A percentile compares a stretch with the other conserved stretches of the same genome.
These are phyloP conservation scores for Phytomonas sp. DNA, from an alignment of 208 protist genomes.

Conservation along the genomic window DNA sequence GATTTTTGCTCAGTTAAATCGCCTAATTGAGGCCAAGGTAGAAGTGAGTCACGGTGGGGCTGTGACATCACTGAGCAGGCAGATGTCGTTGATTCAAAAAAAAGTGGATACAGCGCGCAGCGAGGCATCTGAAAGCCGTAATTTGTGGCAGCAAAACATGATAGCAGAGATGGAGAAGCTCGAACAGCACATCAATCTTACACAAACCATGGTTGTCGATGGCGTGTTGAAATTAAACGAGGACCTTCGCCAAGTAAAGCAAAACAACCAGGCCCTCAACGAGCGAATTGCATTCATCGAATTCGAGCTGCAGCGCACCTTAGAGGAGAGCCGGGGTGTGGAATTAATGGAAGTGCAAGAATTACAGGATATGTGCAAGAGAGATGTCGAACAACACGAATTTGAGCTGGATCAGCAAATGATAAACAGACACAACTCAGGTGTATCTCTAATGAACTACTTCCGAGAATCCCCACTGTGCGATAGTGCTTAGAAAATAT, in stretches of 20 bases:
- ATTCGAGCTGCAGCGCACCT: slow-evolving; percentile 55
- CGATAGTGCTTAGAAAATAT: neutral
- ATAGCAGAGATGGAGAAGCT: slow-evolving; percentile 35
- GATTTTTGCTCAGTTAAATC: slow-evolving; percentile 50
- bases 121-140: slow-evolving; percentile 24
- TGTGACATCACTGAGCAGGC: slow-evolving; percentile 30
- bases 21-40: slow-evolving; percentile 42
- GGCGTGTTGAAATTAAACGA: slow-evolving; percentile 68
- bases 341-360: slow-evolving; percentile 27
- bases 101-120: slow-evolving; percentile 55
- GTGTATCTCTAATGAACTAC: neutral
- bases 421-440: slow-evolving; percentile 13
- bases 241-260: slow-evolving; percentile 51
- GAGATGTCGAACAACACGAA: slow-evolving; percentile 33
- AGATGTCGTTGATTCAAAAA: slow-evolving; percentile 53
- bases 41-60: slow-evolving; percentile 34
- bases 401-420: slow-evolving; percentile 28
- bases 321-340: slow-evolving; percentile 51
- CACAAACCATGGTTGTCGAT: slow-evolving; percentile 42
- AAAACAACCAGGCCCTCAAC: slow-evolving; percentile 61
- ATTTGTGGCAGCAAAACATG: slow-evolving; percentile 26
- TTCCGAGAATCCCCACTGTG: neutral
- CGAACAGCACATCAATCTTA: slow-evolving; percentile 30
- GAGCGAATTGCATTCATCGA: slow-evolving; percentile 75
- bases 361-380: slow-evolving; percentile 23